These are phyloP conservation scores for Talaromyces marneffei DNA, from an alignment of 2,329 filamentous ascomycete species.

Conservation along the genomic window DNA sequence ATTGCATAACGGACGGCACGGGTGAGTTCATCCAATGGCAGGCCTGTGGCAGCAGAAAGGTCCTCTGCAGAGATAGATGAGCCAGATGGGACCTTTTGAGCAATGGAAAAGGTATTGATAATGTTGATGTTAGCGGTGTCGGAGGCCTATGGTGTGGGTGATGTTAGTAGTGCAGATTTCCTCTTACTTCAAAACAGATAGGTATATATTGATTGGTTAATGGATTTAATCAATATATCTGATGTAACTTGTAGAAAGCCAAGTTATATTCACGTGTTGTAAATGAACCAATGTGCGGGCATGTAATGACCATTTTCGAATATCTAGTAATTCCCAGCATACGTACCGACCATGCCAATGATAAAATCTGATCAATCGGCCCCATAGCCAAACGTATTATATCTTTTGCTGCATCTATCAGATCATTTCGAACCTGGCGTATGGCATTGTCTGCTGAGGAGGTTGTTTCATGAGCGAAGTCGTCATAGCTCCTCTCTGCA, in stretches of 20 bases:
- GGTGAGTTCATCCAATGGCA: not conserved
- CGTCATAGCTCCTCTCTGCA: not conserved
- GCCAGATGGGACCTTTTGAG: constrained; percentile 3
- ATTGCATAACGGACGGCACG: not conserved
- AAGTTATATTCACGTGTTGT: too few relatives aligned
- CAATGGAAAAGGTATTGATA: not conserved
- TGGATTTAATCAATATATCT: too few relatives aligned
- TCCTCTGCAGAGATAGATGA: not conserved
- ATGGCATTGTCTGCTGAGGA: not conserved
- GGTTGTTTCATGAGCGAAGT: not conserved
- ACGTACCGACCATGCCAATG: not conserved
- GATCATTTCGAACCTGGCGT: not conserved
- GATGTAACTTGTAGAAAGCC: too few relatives aligned
- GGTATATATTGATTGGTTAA: not conserved
- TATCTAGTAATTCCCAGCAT: not conserved
- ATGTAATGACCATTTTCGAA: too few relatives aligned
- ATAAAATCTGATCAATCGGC: not conserved
- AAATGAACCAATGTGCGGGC: too few relatives aligned
- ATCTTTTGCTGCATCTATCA: not conserved
- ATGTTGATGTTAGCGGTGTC: constrained; percentile 1
- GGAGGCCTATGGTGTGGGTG: not conserved
- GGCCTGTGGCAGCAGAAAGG: not conserved
- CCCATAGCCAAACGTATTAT: not conserved
- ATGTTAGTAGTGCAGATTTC: not conserved
- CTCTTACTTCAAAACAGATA: not conserved